Percentiles rank a stretch among this genome's conserved stretches.
Conservation (phyloP, 805 yeast genomes). For the Jamesozyma piceae region DNA sequence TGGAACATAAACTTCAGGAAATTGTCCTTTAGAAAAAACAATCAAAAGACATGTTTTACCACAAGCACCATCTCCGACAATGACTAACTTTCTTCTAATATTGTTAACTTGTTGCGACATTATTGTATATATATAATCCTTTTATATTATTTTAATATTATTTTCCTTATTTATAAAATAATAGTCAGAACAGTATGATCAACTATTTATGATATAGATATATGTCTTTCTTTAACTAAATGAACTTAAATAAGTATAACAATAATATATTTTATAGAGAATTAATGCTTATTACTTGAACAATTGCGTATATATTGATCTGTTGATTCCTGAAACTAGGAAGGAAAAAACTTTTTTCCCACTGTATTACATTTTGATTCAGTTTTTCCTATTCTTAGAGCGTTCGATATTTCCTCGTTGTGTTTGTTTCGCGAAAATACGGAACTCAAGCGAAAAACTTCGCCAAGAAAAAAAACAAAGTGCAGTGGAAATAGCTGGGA, state of each 20-base stretch:
- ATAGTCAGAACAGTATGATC: background rate
- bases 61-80: constrained; percentile 97
- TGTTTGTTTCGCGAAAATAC: too few relatives aligned
- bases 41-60: constrained; percentile 90
- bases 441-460: too few relatives aligned
- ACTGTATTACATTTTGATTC: background rate
- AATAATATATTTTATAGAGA: too few relatives aligned
- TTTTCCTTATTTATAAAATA: too few relatives aligned
- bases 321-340: background rate
- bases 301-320: too few relatives aligned
- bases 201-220: background rate
- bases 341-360: background rate
- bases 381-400: background rate
- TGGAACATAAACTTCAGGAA: constrained; percentile 92
- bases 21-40: constrained; percentile 76
- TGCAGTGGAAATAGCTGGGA: too few relatives aligned
- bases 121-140: background rate
- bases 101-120: constrained; percentile 20
- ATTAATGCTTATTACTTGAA: too few relatives aligned
- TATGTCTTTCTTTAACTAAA: too few relatives aligned
- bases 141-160: too few relatives aligned
- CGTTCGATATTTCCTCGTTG: too few relatives aligned
- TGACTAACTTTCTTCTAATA: constrained; percentile 71
- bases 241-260: background rate
- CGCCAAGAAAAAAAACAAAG: too few relatives aligned